A percentile compares a stretch with the other conserved stretches of the same genome.
These are phyloP conservation scores for Phytophthora pluvialis DNA, from an alignment of 352 stramenopile species.

Conservation along the genomic window DNA sequence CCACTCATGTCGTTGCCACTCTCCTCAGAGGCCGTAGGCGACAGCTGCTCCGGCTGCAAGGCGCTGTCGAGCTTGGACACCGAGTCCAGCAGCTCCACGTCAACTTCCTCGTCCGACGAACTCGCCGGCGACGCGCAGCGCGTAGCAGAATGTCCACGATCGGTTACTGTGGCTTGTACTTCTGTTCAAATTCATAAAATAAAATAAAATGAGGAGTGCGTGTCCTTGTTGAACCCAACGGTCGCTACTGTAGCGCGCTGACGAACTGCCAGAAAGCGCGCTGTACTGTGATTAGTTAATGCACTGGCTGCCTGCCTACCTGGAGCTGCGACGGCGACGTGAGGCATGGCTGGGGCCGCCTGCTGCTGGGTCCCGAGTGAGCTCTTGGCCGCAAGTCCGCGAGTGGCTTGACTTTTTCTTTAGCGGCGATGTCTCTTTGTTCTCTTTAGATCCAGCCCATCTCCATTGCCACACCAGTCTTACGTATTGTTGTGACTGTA, in stretches of 20 bases:
- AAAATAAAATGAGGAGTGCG: conserved; percentile 4
- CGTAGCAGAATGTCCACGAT: neutral
- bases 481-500: neutral
- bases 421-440: conserved; percentile 8
- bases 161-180: neutral
- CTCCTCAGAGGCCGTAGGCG: conserved; percentile 30
- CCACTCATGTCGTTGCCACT: conserved; percentile 8
- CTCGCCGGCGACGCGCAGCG: conserved; percentile 3
- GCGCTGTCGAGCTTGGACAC: conserved; percentile 33
- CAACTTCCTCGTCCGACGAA: conserved; percentile 30
- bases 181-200: neutral
- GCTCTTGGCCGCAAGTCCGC: conserved; percentile 6
- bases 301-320: neutral
- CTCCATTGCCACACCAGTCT: neutral
- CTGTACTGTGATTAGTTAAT: neutral
- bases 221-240: conserved; percentile 4
- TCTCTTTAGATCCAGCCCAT: conserved; percentile 20
- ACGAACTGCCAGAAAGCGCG: neutral
- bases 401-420: conserved; percentile 21
- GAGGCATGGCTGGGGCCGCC: conserved; percentile 9
- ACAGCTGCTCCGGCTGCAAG: conserved; percentile 11
- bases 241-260: neutral
- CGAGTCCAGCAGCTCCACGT: conserved; percentile 37
- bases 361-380: neutral
- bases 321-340: neutral